These are phyloP conservation scores for Capronia coronata DNA, from an alignment of 2,329 filamentous ascomycete species.

Conservation along the genomic window DNA sequence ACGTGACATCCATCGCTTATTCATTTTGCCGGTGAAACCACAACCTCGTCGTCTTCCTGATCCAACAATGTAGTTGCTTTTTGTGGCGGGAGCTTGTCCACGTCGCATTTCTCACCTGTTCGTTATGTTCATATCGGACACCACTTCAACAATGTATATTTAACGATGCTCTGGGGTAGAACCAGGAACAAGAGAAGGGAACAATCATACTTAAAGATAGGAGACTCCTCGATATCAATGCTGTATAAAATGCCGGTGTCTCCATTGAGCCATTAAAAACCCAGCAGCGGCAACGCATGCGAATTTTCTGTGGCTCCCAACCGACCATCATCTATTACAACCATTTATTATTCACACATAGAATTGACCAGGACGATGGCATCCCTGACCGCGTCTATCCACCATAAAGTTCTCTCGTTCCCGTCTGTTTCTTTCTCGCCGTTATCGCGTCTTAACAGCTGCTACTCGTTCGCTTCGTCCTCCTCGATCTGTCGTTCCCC, in stretches of 20 bases:
- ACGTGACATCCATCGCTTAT: background rate
- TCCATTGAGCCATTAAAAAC: too few species aligned
- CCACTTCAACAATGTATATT: background rate
- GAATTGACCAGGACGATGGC: background rate
- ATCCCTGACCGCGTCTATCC: background rate
- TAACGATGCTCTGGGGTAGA: too few species aligned
- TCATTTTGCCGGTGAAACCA: background rate
- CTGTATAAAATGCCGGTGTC: too few species aligned
- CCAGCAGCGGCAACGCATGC: too few species aligned
- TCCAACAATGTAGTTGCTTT: background rate
- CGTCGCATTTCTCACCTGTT: background rate
- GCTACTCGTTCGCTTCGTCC: background rate
- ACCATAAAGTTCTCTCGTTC: background rate
- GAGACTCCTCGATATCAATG: too few species aligned
- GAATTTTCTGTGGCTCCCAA: too few species aligned
- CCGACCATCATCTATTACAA: too few species aligned
- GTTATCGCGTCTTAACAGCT: constrained; percentile 17
- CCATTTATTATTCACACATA: too few species aligned
- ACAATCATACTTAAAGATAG: too few species aligned
- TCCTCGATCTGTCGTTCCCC: constrained; percentile 11
- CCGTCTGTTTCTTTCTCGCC: constrained; percentile 14
- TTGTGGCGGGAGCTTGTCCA: background rate
- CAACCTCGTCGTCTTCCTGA: too few species aligned
- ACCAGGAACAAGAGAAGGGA: too few species aligned
- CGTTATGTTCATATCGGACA: background rate